Base-by-base conservation (phyloP, 257 asterid genomes). In the Gardenia jasminoides region DNA sequence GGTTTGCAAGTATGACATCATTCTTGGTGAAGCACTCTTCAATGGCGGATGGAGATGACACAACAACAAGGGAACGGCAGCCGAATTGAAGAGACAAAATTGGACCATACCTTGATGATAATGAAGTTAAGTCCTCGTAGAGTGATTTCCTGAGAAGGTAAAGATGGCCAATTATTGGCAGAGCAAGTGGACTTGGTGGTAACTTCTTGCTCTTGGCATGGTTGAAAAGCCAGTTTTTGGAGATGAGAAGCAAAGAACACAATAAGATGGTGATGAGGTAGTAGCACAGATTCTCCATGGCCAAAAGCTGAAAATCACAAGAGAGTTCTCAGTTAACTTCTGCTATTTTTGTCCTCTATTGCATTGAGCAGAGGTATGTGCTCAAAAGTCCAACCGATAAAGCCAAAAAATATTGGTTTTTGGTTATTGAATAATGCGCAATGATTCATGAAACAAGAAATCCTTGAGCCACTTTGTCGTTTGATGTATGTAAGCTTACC, bases 21-120 rank as follows among this genome's bases (percentile, higher is more conserved):
- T 90, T 85, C 69, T 77, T 84, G 7, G 89, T 84, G 88, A 91
- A 84, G 82, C 93, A 91, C 79, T 91, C 93, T 46, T 88, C 89
- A 19, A 87, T 58, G 30, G 88, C 85, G 0, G 89, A 83, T 17
- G 94, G 85, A 36, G 93, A 90, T 8, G 94, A 90, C 15, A 90
- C 81, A 0, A 90, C 78, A 31, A 88, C 74, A 30, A 86, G 26
- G 0, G 89, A 76, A 52, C 73, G 78, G 79, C 76, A 76, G 73
- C 94, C 94, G 1, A 90, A 58, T 1, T 62, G 80, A 81, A 91
- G 89, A 10, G 78, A 85, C 20, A 88, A 17, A 26, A 90, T 71
- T 0, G 87, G 89, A 33, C 94, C 94, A 56, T 86, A 82, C 16
- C 7, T 76, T 65, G 84, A 65, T 17, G 92, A 83, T 16, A 90